Conservation (phyloP, 768 basidiomycete species). For the Suillus weaverae region DNA sequence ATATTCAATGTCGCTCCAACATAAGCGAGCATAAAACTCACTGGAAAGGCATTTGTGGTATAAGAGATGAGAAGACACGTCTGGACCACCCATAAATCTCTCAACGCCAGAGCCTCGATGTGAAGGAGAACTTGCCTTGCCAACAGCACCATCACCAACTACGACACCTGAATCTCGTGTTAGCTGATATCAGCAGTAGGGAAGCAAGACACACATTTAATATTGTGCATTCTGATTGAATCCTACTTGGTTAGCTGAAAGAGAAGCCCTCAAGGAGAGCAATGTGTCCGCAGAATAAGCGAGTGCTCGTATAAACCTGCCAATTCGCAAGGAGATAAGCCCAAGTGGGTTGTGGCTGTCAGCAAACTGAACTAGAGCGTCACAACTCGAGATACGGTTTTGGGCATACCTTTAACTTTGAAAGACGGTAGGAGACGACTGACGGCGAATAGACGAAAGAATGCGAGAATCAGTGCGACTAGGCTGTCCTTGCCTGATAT, state of each 20-base stretch:
- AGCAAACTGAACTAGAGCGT: slow-evolving; percentile 2
- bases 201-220: slow-evolving; percentile 68
- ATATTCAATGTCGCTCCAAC: slow-evolving; percentile 14
- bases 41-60: slow-evolving; percentile 97
- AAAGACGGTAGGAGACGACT: neutral
- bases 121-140: slow-evolving; percentile 66
- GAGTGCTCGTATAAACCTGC: slow-evolving; percentile 19
- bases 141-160: slow-evolving; percentile 97
- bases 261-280: slow-evolving; percentile 6
- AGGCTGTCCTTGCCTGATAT: slow-evolving; percentile 29
- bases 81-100: slow-evolving; percentile 43
- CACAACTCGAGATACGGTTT: neutral
- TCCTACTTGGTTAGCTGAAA: slow-evolving; percentile 5
- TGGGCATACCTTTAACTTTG: neutral
- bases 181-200: slow-evolving; percentile 28
- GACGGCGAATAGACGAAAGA: slow-evolving; percentile 8
- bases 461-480: slow-evolving; percentile 12
- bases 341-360: neutral
- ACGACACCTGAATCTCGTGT: slow-evolving; percentile 75
- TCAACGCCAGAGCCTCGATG: slow-evolving; percentile 5
- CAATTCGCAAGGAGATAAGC: slow-evolving; percentile 12
- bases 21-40: slow-evolving; percentile 42
- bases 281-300: slow-evolving; percentile 11
- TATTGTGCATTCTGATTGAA: slow-evolving; percentile 70
- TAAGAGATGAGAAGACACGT: slow-evolving; percentile 99